Percentiles rank a stretch among this genome's conserved stretches.
phyloP scores from a whole-genome alignment of 371 early-diverging fungal species.

The Dichotomocladium elegans region DNA sequence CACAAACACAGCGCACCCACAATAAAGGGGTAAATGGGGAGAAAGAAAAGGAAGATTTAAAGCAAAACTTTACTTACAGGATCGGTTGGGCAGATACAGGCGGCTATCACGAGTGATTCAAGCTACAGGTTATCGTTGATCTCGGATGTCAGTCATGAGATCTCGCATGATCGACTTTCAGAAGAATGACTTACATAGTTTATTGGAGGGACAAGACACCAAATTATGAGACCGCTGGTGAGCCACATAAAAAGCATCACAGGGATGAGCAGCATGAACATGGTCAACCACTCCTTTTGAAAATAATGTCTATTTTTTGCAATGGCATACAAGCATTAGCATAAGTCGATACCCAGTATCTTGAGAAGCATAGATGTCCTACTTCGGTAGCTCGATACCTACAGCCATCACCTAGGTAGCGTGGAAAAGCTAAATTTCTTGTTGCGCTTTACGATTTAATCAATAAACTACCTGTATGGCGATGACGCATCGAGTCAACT shows the following conservation, averaged over 20 bases:
- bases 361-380: too few species aligned
- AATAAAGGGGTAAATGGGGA: not conserved
- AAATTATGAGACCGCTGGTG: slow-evolving; percentile 69
- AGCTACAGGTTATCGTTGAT: too few species aligned
- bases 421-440: not conserved
- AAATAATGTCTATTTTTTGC: slow-evolving; percentile 38
- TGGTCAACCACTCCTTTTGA: slow-evolving; percentile 57
- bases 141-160: too few species aligned
- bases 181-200: slow-evolving; percentile 57
- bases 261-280: slow-evolving; percentile 77
- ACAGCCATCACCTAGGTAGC: slow-evolving; percentile 81
- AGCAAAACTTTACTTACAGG: slow-evolving; percentile 58
- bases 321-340: not conserved
- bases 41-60: not conserved
- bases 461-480: slow-evolving; percentile 61
- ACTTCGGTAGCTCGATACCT: slow-evolving; percentile 81
- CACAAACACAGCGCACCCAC: not conserved
- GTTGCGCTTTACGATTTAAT: too few species aligned
- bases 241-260: slow-evolving; percentile 89
- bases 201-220: slow-evolving; percentile 57
- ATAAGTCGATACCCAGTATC: not conserved
- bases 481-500: slow-evolving; percentile 75
- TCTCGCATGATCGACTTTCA: too few species aligned
- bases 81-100: slow-evolving; percentile 95
- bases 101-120: slow-evolving; percentile 77